phyloP scores from a whole-genome alignment of 805 yeast genomes.

The Komagataella mondaviorum region DNA sequence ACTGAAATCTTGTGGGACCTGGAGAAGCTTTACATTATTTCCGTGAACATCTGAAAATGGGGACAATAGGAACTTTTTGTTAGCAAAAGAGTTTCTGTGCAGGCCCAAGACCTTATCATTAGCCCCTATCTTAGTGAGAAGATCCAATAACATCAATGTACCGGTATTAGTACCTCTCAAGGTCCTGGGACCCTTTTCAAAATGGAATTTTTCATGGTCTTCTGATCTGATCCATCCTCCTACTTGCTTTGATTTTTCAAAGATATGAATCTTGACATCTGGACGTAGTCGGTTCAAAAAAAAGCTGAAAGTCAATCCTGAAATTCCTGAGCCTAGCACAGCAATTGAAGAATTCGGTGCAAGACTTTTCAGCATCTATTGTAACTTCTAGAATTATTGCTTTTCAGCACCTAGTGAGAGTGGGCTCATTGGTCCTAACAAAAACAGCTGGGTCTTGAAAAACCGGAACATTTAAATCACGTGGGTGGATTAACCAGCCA shows the following conservation, averaged over 20 bases:
- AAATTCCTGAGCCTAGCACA: conserved; percentile 79
- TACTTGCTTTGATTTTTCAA: conserved; percentile 36
- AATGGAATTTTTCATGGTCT: conserved; percentile 12
- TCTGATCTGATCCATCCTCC: conserved; percentile 78
- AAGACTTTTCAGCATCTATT: not conserved
- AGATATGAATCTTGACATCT: conserved; percentile 49
- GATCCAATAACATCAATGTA: conserved; percentile 51
- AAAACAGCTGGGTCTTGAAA: not conserved
- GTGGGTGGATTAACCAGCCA: not conserved
- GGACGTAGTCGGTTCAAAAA: conserved; percentile 65
- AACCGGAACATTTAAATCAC: not conserved
- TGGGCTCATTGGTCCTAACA: not conserved
- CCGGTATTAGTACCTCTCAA: conserved; percentile 77
- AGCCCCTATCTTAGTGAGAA: conserved; percentile 32
- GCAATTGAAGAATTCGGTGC: conserved; percentile 28
- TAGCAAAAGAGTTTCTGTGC: conserved; percentile 43
- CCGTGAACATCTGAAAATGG: conserved; percentile 9
- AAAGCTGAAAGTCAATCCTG: conserved; percentile 68
- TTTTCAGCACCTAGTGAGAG: not conserved
- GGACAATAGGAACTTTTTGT: conserved; percentile 53
- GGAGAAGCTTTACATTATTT: conserved; percentile 27
- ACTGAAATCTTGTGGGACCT: conserved; percentile 34
- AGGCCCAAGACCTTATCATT: conserved; percentile 45
- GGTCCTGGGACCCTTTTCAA: conserved; percentile 90
- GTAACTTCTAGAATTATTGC: not conserved